phyloP scores from a whole-genome alignment of 179 eudicot genomes.

The Patellifolia procumbens region DNA sequence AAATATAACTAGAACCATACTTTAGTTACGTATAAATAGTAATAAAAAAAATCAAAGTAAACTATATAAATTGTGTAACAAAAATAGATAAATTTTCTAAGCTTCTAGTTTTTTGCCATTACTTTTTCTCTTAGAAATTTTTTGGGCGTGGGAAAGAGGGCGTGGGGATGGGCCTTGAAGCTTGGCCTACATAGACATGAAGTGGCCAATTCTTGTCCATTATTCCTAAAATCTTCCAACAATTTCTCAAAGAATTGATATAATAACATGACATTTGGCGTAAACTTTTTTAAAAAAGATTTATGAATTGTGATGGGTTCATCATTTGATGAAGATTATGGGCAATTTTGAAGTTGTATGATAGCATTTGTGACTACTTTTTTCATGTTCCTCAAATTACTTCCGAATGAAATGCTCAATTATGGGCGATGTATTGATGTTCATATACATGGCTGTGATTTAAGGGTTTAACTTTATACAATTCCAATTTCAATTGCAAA shows the following conservation, averaged over 20 bases:
- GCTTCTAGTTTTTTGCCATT: not conserved
- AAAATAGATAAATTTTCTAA: no score
- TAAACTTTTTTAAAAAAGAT: not conserved
- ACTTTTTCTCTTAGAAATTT: not conserved
- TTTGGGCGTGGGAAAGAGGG: not conserved
- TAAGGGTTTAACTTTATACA: not conserved
- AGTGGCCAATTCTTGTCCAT: conserved; percentile 17
- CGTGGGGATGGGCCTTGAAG: conserved; percentile 1
- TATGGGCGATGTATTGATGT: not conserved
- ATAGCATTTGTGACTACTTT: not conserved
- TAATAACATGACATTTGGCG: conserved; percentile 23
- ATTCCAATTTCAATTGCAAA: not conserved
- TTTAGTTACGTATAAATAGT: no score
- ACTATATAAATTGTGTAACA: no score
- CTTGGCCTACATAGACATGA: conserved; percentile 3
- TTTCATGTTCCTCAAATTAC: not conserved
- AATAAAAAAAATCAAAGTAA: no score
- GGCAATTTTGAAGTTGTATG: not conserved
- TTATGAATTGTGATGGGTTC: not conserved
- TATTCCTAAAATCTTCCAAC: conserved; percentile 23
- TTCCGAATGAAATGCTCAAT: not conserved
- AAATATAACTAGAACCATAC: no score
- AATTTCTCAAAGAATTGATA: conserved; percentile 13
- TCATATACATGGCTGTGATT: not conserved
- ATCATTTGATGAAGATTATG: conserved; percentile 16